These are phyloP conservation scores for Boletus edulis DNA, from an alignment of 768 basidiomycete species.

Conservation along the genomic window DNA sequence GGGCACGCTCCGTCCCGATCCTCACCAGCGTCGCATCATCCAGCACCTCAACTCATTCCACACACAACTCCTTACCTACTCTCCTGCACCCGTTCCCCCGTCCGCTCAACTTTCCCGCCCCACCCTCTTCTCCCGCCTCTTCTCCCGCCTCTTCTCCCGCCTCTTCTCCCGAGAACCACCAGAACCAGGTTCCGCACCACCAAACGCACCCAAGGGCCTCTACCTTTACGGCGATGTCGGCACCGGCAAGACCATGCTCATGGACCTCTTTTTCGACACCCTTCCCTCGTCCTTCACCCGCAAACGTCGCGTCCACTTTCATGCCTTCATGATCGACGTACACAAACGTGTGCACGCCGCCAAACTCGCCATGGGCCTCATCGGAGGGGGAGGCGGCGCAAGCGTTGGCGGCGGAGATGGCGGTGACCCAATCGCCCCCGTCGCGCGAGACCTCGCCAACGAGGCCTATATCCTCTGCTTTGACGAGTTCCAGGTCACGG, in stretches of 20 bases:
- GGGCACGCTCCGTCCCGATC: constrained; percentile 67
- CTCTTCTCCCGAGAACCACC: constrained; percentile 29
- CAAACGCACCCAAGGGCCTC: constrained; percentile 74
- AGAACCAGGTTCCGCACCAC: constrained; percentile 36
- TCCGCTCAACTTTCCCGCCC: constrained; percentile 31
- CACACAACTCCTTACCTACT: constrained; percentile 64
- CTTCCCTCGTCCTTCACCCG: constrained; percentile 63
- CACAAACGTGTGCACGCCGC: constrained; percentile 88
- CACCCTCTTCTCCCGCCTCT: constrained; percentile 27
- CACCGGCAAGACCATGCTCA: constrained; percentile 98
- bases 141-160: constrained; percentile 28
- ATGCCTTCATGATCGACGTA: constrained; percentile 99
- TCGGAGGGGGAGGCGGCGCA: constrained; percentile 36
- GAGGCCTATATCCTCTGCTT: constrained; percentile 90
- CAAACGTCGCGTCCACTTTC: constrained; percentile 93
- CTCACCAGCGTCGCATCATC: constrained; percentile 83
- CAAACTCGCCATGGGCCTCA: constrained; percentile 65
- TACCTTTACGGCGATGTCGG: constrained; percentile 98
- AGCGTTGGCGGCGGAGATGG: constrained; percentile 28
- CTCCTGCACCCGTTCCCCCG: constrained; percentile 59
- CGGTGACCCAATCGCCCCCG: constrained; percentile 83
- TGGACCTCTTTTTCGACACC: constrained; percentile 94
- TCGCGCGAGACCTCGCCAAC: constrained; percentile 81
- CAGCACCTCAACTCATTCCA: constrained; percentile 79
- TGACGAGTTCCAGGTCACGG: constrained; percentile 98